phyloP scores from a whole-genome alignment of 2,329 filamentous ascomycete genomes.

The Aspergillus uvarum region DNA sequence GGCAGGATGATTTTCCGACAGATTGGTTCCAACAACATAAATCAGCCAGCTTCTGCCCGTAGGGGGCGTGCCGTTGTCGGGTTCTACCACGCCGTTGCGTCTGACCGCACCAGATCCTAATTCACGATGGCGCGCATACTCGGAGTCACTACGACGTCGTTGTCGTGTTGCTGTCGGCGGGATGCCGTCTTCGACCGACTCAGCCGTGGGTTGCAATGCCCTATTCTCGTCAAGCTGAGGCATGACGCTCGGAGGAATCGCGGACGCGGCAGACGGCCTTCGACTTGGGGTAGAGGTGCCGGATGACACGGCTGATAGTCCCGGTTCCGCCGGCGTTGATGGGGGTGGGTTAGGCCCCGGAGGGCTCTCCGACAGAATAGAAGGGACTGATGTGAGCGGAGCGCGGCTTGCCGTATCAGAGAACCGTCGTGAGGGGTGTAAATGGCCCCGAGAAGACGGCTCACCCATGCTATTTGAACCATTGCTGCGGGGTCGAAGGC shows the following conservation, averaged over 20 bases:
- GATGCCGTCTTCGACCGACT: conserved; percentile 45
- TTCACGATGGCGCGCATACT: conserved; percentile 56
- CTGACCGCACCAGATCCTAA: conserved; percentile 62
- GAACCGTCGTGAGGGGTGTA: conserved; percentile 27
- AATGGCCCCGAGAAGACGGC: not conserved
- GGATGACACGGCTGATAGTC: conserved; percentile 55
- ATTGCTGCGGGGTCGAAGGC: conserved; percentile 53
- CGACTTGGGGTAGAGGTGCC: conserved; percentile 52
- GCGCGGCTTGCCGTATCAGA: conserved; percentile 33
- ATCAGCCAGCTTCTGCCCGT: conserved; percentile 68
- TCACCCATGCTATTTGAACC: conserved; percentile 37
- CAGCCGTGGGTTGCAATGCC: conserved; percentile 35
- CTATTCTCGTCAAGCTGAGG: conserved; percentile 43
- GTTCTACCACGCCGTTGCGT: conserved; percentile 64
- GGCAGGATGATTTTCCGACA: conserved; percentile 69
- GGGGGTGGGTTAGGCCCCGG: conserved; percentile 62
- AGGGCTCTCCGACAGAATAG: conserved; percentile 55
- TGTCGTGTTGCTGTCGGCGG: conserved; percentile 48
- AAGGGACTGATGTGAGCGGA: conserved; percentile 39
- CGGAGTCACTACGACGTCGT: conserved; percentile 59
- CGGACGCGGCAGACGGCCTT: conserved; percentile 50
- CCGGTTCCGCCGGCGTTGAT: conserved; percentile 62
- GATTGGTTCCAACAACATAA: conserved; percentile 68
- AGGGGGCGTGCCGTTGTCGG: conserved; percentile 50
- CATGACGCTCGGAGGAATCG: conserved; percentile 37